phyloP scores from a whole-genome alignment of 768 basidiomycete genomes.

The Heimioporus sp. region DNA sequence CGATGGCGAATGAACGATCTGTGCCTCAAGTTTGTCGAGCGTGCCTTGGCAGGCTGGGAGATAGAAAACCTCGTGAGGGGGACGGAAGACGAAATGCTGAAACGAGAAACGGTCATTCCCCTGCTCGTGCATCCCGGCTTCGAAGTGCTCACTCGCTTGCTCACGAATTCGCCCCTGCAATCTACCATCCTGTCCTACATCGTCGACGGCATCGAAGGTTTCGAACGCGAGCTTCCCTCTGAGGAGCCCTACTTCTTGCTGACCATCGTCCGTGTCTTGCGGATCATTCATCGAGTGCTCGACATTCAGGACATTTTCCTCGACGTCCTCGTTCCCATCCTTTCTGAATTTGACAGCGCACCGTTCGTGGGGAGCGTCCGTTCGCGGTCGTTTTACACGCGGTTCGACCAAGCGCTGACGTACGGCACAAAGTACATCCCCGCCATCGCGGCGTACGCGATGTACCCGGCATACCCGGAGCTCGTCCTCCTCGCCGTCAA shows the following conservation, averaged over 20 bases:
- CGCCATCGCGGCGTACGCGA: slow-evolving; percentile 77
- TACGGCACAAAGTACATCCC: slow-evolving; percentile 73
- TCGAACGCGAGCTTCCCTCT: slow-evolving; percentile 66
- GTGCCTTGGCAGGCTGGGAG: slow-evolving; percentile 77
- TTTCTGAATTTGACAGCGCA: slow-evolving; percentile 62
- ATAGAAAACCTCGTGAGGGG: slow-evolving; percentile 66
- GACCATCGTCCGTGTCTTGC: slow-evolving; percentile 76
- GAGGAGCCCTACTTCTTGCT: slow-evolving; percentile 70
- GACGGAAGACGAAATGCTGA: slow-evolving; percentile 51
- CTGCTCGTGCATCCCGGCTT: slow-evolving; percentile 82
- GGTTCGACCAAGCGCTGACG: slow-evolving; percentile 72
- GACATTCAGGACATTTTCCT: slow-evolving; percentile 89
- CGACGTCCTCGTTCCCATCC: slow-evolving; percentile 79
- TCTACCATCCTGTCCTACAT: slow-evolving; percentile 73
- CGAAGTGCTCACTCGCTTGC: slow-evolving; percentile 75
- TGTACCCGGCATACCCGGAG: slow-evolving; percentile 66
- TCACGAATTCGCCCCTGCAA: slow-evolving; percentile 74
- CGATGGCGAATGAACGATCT: slow-evolving; percentile 86
- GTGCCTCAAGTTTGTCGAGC: slow-evolving; percentile 82
- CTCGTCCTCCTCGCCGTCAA: slow-evolving; percentile 75
- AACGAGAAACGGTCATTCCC: slow-evolving; percentile 51
- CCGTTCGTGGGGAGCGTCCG: slow-evolving; percentile 53
- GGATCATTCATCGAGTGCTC: slow-evolving; percentile 77
- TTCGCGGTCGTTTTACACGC: slow-evolving; percentile 66
- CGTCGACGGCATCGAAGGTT: slow-evolving; percentile 74